Evolutionary conservation across 106 monocot genomes (phyloP).

Genomic region (Dendrobium nobile): DNA sequence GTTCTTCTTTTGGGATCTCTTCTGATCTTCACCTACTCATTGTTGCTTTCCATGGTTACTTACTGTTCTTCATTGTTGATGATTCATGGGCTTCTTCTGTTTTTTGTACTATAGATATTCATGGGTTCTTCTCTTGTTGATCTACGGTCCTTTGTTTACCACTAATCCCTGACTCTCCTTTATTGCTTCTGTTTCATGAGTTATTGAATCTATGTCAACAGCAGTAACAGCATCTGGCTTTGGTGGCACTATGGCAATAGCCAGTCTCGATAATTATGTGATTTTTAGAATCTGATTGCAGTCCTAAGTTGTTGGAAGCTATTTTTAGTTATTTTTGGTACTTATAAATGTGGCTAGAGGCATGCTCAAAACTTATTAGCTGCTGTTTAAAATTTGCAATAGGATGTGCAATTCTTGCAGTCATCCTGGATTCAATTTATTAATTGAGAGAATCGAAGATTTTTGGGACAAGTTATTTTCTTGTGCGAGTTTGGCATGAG

Average conservation of each 20-base stretch:
- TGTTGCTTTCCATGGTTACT: background rate
- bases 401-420: background rate
- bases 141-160: no score
- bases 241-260: background rate
- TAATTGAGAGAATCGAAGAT: no score
- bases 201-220: background rate
- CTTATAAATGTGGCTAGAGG: background rate
- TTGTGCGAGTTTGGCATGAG: no score
- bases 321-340: background rate
- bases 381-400: background rate
- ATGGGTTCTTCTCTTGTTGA: background rate
- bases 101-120: background rate
- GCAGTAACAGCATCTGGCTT: background rate
- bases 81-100: background rate
- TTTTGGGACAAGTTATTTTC: no score
- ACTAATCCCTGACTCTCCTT: background rate
- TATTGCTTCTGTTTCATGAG: background rate
- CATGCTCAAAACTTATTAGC: background rate
- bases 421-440: background rate
- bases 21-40: background rate
- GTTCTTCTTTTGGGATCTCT: background rate
- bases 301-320: background rate
- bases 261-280: background rate
- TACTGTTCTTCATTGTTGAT: background rate
- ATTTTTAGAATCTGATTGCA: background rate